phyloP scores from a whole-genome alignment of 169 alveolate genomes.

The Besnoitia besnoiti region DNA sequence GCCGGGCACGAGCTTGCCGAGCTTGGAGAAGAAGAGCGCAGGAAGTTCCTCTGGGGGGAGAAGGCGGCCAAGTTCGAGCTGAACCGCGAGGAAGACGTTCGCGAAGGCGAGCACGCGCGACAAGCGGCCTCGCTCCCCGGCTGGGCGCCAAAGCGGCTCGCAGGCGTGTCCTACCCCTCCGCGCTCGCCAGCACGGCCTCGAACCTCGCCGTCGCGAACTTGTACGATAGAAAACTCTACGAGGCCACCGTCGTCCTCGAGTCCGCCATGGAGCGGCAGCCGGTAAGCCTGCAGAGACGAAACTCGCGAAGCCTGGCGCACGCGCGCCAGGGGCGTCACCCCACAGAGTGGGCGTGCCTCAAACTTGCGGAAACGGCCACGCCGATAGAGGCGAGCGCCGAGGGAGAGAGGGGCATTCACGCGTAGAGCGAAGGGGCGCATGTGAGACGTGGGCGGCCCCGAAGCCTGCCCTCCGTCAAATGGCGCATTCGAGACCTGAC shows the following conservation, averaged over 20 bases:
- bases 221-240: constrained; percentile 3
- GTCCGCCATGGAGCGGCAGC: neutral
- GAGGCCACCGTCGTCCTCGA: constrained; percentile 24
- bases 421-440: too few relatives aligned
- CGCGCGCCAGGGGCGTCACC: too few relatives aligned
- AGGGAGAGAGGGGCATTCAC: too few relatives aligned
- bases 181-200: neutral
- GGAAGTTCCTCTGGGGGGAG: neutral
- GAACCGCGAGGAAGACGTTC: neutral
- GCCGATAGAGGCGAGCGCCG: too few relatives aligned
- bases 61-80: neutral
- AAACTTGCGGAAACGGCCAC: too few relatives aligned
- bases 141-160: neutral
- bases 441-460: too few relatives aligned
- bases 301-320: too few relatives aligned
- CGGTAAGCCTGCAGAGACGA: neutral
- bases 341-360: too few relatives aligned
- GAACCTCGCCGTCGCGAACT: neutral
- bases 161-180: neutral
- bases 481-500: too few relatives aligned
- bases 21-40: neutral
- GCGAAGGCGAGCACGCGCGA: neutral
- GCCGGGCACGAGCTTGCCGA: neutral
- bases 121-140: neutral
- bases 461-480: too few relatives aligned